Evolutionary conservation across 306 rosid genomes (phyloP).

Genomic region (Abrus precatorius): DNA sequence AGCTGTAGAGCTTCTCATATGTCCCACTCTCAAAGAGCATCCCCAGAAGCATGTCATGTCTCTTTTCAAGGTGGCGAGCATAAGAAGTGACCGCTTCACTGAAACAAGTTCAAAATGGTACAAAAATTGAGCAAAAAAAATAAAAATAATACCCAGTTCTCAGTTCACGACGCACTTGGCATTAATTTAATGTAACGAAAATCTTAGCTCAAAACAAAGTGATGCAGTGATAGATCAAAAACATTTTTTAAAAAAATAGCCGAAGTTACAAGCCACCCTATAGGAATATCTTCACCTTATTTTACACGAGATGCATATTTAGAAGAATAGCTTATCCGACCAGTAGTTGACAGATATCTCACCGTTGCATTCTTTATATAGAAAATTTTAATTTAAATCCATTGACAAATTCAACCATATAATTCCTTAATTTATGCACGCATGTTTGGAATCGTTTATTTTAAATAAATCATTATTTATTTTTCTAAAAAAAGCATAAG

Average conservation of each 20-base stretch:
- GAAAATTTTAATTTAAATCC: not conserved
- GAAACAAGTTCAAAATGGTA: conserved; percentile 45
- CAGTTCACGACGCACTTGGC: not conserved
- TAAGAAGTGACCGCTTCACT: conserved; percentile 85
- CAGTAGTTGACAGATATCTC: not conserved
- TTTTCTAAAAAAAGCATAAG: no score
- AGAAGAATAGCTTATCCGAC: not conserved
- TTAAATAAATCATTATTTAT: no score
- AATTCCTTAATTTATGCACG: not conserved
- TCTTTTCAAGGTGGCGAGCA: conserved; percentile 87
- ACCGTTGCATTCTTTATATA: not conserved
- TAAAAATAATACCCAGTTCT: conserved; percentile 29
- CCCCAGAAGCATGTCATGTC: conserved; percentile 96
- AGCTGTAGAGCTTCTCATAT: conserved; percentile 88
- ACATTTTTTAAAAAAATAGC: not conserved
- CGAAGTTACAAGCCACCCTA: conserved; percentile 4
- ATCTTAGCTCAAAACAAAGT: conserved; percentile 13
- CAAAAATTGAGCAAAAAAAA: conserved; percentile 7
- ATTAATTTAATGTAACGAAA: conserved; percentile 9
- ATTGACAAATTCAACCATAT: not conserved
- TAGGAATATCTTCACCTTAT: not conserved
- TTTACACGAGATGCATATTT: not conserved
- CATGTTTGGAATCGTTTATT: no score
- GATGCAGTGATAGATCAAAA: not conserved
- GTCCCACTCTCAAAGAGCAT: conserved; percentile 84